These are phyloP conservation scores for Mycena belliarum DNA, from an alignment of 768 basidiomycete species.

Conservation along the genomic window DNA sequence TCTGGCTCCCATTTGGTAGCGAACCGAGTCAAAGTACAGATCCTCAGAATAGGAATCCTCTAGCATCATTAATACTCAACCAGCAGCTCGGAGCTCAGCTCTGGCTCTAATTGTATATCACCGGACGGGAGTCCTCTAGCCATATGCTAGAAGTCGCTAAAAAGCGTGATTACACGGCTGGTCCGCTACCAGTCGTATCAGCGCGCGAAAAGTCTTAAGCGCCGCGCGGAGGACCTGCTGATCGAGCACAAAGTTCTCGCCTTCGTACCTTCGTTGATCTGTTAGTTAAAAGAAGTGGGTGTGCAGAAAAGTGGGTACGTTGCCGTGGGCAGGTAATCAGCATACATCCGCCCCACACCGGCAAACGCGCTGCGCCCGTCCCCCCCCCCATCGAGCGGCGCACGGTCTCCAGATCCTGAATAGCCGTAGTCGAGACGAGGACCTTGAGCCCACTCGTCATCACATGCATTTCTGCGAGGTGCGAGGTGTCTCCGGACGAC, in stretches of 20 bases:
- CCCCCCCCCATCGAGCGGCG: slow-evolving; percentile 74
- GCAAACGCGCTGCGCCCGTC: slow-evolving; percentile 74
- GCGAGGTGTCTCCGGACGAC: slow-evolving; percentile 55
- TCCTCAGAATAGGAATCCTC: no score
- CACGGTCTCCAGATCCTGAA: slow-evolving; percentile 63
- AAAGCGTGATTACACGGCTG: no score
- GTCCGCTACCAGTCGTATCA: no score
- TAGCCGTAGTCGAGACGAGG: slow-evolving; percentile 50
- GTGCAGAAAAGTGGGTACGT: slow-evolving; percentile 44
- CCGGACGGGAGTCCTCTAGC: no score
- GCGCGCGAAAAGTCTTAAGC: slow-evolving; percentile 53
- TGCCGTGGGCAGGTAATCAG: slow-evolving; percentile 61
- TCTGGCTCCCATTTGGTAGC: no score
- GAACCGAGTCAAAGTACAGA: no score
- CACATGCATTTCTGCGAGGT: slow-evolving; percentile 74
- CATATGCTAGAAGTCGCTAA: no score
- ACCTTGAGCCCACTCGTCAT: slow-evolving; percentile 71
- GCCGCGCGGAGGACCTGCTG: slow-evolving; percentile 74
- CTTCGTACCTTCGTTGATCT: slow-evolving; percentile 55
- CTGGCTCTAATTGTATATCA: no score
- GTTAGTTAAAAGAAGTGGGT: neutral
- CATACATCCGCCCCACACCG: slow-evolving; percentile 65
- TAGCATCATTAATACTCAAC: no score
- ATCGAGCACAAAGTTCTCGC: slow-evolving; percentile 78
- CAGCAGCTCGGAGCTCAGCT: no score